Conservation (phyloP, 768 basidiomycete genomes). For the Auricularia auricula-judae region DNA sequence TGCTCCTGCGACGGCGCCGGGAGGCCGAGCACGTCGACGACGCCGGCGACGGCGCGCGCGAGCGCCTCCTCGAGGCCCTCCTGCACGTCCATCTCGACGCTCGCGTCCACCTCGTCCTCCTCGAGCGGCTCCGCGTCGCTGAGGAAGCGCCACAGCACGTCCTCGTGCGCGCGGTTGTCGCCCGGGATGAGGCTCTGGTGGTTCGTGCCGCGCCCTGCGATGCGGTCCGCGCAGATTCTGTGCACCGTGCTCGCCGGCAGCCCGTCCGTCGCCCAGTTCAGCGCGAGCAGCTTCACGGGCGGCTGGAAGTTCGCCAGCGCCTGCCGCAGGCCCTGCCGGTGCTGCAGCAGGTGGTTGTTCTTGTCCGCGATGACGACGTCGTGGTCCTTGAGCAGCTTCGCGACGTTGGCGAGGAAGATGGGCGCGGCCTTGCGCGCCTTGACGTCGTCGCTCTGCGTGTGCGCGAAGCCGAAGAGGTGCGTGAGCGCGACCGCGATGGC, state of each 20-base stretch:
- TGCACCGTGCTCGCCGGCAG: conserved; percentile 51
- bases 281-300: conserved; percentile 65
- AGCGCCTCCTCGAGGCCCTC: conserved; percentile 47
- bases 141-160: conserved; percentile 76
- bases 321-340: conserved; percentile 61
- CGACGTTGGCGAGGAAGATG: conserved; percentile 63
- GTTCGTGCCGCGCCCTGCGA: conserved; percentile 63
- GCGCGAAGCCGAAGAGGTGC: conserved; percentile 75
- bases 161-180: conserved; percentile 50
- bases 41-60: conserved; percentile 44
- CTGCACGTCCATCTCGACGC: conserved; percentile 54
- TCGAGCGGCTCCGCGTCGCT: conserved; percentile 48
- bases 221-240: conserved; percentile 66
- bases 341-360: conserved; percentile 86
- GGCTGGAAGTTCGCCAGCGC: conserved; percentile 32
- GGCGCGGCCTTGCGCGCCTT: conserved; percentile 61
- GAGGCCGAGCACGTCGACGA: conserved; percentile 44
- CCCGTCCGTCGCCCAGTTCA: conserved; percentile 60
- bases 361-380: conserved; percentile 90
- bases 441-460: conserved; percentile 91
- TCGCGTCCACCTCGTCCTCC: conserved; percentile 50
- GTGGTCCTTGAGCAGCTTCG: conserved; percentile 42
- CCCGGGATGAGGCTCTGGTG: conserved; percentile 73
- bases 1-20: conserved; percentile 40
- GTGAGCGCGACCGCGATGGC: conserved; percentile 66